A percentile compares a stretch with the other conserved stretches of the same genome.
phyloP scores from a whole-genome alignment of 768 basidiomycete species.

The Tricholomella constricta region DNA sequence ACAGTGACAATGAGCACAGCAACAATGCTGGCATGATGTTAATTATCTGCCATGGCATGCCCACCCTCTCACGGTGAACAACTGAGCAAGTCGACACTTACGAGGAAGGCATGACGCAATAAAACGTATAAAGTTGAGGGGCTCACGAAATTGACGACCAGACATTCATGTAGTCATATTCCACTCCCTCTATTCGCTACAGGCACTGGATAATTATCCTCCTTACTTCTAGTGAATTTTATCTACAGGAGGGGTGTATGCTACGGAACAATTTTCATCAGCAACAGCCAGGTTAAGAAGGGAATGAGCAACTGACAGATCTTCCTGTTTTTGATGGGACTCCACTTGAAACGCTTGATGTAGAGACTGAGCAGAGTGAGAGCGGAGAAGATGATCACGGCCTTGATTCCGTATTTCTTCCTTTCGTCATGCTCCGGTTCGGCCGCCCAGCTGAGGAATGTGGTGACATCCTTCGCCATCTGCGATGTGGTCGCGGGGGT shows the following conservation, averaged over 20 bases:
- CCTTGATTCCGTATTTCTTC: constrained; percentile 96
- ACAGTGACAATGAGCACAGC: too few relatives aligned
- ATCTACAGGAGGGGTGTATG: constrained; percentile 62
- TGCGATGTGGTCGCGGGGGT: constrained; percentile 97
- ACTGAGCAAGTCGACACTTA: too few relatives aligned
- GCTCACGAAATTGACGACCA: not conserved
- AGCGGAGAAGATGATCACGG: constrained; percentile 88
- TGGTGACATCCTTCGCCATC: constrained; percentile 98
- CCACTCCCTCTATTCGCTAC: constrained; percentile 11
- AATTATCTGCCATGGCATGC: too few relatives aligned
- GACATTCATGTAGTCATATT: too few relatives aligned
- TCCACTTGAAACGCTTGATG: constrained; percentile 97
- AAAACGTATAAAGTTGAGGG: too few relatives aligned
- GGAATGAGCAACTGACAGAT: constrained; percentile 56
- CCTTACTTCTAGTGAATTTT: constrained; percentile 52
- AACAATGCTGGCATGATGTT: too few relatives aligned
- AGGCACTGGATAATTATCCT: constrained; percentile 5
- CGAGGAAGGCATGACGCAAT: too few relatives aligned
- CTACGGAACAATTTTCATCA: constrained; percentile 33
- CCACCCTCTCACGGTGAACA: too few relatives aligned
- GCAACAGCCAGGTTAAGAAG: not conserved
- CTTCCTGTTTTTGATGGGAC: constrained; percentile 90
- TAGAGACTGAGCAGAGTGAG: constrained; percentile 82
- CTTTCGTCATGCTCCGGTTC: constrained; percentile 98
- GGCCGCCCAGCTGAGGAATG: constrained; percentile 95